These are phyloP conservation scores for Candida schatavii DNA, from an alignment of 805 yeast genomes.

Conservation along the genomic window DNA sequence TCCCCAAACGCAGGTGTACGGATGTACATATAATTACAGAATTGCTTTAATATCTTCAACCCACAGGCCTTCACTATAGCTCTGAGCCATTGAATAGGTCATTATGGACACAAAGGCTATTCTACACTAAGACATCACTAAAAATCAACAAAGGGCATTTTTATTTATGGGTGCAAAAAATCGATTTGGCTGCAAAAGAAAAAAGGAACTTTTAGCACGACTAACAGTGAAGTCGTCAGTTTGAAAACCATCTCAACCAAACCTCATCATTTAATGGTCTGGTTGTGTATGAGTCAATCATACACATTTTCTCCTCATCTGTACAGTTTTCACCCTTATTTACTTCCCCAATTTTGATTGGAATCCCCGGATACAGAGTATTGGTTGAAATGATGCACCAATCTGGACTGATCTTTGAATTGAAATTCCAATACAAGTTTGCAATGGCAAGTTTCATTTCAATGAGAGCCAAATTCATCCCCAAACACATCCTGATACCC, in stretches of 20 bases:
- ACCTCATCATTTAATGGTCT: constrained; percentile 53
- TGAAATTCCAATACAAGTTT: constrained; percentile 49
- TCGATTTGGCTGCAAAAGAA: no score
- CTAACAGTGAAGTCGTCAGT: no score
- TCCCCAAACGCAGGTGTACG: no score
- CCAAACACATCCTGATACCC: constrained; percentile 73
- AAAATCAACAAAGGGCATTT: no score
- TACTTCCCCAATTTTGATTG: constrained; percentile 16
- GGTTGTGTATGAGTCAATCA: constrained; percentile 56
- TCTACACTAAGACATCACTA: no score
- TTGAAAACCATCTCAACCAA: constrained; percentile 48
- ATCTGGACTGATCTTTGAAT: constrained; percentile 34
- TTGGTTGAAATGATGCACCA: constrained; percentile 40
- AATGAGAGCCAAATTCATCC: constrained; percentile 62
- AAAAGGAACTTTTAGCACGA: no score
- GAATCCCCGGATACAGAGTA: constrained; percentile 8
- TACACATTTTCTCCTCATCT: constrained; percentile 50
- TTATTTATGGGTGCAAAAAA: no score
- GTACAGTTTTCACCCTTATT: constrained; percentile 18
- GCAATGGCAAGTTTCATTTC: constrained; percentile 62
- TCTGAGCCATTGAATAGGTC: no score
- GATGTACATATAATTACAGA: no score
- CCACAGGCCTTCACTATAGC: no score
- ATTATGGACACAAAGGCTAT: no score
- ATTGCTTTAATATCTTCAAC: no score